Conservation (phyloP, 306 rosid species). For the Inga leiocalycina region DNA sequence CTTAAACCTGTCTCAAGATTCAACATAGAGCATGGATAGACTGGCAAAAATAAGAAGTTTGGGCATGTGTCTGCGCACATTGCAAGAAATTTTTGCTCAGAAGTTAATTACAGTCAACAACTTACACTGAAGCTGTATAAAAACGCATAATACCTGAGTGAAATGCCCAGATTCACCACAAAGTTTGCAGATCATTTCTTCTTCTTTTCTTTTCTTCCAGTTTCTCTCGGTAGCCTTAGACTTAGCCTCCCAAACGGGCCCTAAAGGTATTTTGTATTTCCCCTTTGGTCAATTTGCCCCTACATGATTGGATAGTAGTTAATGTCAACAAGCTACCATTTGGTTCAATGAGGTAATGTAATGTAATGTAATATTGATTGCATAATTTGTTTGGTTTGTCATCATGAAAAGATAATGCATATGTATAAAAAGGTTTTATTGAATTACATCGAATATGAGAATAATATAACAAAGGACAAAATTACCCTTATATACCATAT, state of each 20-base stretch:
- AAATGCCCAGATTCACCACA: constrained; percentile 98
- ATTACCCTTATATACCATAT: too few relatives aligned
- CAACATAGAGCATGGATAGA: neutral
- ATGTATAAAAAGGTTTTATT: too few relatives aligned
- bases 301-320: too few relatives aligned
- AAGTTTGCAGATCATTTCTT: constrained; percentile 95
- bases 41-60: neutral
- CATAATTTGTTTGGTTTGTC: too few relatives aligned
- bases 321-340: too few relatives aligned
- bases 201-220: constrained; percentile 99
- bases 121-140: constrained; percentile 4
- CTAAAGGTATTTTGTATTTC: too few relatives aligned
- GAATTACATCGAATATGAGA: too few relatives aligned
- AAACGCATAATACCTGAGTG: constrained; percentile 71
- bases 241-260: constrained; percentile 90
- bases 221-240: constrained; percentile 98
- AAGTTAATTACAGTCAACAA: neutral
- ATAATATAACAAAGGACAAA: too few relatives aligned
- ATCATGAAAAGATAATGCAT: too few relatives aligned
- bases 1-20: neutral
- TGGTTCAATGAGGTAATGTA: too few relatives aligned
- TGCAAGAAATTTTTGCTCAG: neutral
- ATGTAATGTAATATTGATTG: too few relatives aligned
- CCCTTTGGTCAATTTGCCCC: too few relatives aligned
- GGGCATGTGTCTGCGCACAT: neutral